Evolutionary conservation across 2,329 filamentous ascomycete genomes (phyloP).

Genomic region (Verticillium nubilum): DNA sequence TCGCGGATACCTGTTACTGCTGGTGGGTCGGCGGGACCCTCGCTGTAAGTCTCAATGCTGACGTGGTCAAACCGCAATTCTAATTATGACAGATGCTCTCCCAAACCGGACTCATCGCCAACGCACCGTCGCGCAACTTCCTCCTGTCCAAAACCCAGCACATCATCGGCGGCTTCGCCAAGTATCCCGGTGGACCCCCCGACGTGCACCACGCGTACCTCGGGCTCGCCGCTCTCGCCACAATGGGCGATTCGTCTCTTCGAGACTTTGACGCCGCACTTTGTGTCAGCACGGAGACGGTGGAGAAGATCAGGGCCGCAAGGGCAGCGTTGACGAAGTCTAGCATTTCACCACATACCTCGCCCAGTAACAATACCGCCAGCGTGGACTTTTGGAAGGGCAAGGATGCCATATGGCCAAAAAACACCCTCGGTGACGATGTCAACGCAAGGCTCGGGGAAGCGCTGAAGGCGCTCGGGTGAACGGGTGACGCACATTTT

Average conservation of each 20-base stretch:
- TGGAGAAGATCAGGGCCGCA: constrained; percentile 41
- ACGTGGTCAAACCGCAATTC: constrained; percentile 6
- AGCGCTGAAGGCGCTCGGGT: not conserved
- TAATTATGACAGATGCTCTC: constrained; percentile 46
- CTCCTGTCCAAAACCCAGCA: constrained; percentile 85
- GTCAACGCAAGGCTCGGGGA: not conserved
- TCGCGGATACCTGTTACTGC: constrained; percentile 89
- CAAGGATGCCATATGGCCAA: not conserved
- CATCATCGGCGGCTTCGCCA: constrained; percentile 76
- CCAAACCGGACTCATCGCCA: constrained; percentile 51
- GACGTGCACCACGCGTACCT: constrained; percentile 88
- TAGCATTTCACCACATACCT: not conserved
- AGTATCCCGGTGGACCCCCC: constrained; percentile 60
- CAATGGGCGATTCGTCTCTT: constrained; percentile 65
- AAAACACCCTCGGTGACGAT: not conserved
- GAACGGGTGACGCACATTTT: not conserved
- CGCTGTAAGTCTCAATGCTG: constrained; percentile 23
- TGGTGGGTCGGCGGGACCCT: constrained; percentile 81
- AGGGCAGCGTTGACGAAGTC: constrained; percentile 29
- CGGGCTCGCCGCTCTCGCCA: constrained; percentile 72
- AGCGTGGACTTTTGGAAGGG: not conserved
- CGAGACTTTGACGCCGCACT: constrained; percentile 68
- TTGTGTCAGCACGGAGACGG: constrained; percentile 63
- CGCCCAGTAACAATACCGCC: not conserved
- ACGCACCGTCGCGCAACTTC: constrained; percentile 63